Conservation (phyloP, 495 filamentous ascomycete species). For the Penicillium desertorum region DNA sequence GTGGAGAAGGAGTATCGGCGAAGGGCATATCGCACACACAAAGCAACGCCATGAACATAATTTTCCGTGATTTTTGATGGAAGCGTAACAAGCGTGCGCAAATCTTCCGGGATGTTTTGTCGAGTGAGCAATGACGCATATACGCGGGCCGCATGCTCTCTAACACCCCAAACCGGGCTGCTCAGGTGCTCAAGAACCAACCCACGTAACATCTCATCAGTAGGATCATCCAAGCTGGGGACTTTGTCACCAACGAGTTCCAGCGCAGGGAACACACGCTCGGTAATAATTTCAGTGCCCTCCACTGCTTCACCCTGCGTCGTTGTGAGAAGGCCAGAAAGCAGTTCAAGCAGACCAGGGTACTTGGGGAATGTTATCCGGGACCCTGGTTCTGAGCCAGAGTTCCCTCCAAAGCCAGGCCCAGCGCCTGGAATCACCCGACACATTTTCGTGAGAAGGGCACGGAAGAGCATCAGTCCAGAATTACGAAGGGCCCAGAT, state of each 20-base stretch:
- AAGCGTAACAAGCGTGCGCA: constrained; percentile 47
- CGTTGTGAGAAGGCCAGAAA: constrained; percentile 63
- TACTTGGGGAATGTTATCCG: constrained; percentile 61
- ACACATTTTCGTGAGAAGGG: constrained; percentile 70
- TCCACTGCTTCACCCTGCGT: constrained; percentile 36
- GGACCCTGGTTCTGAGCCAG: constrained; percentile 44
- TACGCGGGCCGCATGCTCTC: constrained; percentile 85
- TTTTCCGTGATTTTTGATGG: constrained; percentile 51
- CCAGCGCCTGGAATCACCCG: constrained; percentile 30
- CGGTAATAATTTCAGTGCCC: constrained; percentile 51
- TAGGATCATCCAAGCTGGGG: constrained; percentile 33
- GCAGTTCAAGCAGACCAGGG: constrained; percentile 63
- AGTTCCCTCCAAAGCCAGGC: constrained; percentile 43
- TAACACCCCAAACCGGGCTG: constrained; percentile 82
- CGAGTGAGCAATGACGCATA: constrained; percentile 63
- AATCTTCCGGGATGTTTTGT: constrained; percentile 48
- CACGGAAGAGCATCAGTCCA: constrained; percentile 82
- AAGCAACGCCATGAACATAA: constrained; percentile 59
- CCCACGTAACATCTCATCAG: constrained; percentile 35
- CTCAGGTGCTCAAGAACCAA: constrained; percentile 50
- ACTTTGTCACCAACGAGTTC: constrained; percentile 68
- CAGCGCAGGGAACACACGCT: constrained; percentile 83
- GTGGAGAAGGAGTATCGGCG: constrained; percentile 37
- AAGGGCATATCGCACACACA: constrained; percentile 53
- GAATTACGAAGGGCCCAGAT: constrained; percentile 93